phyloP scores from a whole-genome alignment of 768 basidiomycete genomes.

The Lentinula sp. region DNA sequence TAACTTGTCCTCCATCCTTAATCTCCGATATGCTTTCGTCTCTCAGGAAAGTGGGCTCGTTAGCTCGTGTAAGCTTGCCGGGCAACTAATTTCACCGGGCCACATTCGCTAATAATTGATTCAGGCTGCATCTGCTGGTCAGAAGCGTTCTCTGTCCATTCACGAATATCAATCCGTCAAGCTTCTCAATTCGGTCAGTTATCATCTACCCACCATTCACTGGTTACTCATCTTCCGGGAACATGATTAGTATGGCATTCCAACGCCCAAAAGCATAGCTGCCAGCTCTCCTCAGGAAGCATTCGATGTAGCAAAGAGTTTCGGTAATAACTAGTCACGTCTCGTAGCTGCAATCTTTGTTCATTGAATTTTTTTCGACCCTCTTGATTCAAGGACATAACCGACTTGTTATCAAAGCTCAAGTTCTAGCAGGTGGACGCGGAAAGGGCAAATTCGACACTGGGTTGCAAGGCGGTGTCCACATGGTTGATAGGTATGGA shows the following conservation, averaged over 20 bases:
- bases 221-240: background rate
- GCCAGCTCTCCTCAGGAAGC: slow-evolving; percentile 91
- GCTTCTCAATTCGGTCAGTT: slow-evolving; percentile 82
- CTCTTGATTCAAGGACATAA: slow-evolving; percentile 46
- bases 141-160: slow-evolving; percentile 90
- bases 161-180: slow-evolving; percentile 98
- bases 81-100: background rate
- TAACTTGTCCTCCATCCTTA: slow-evolving; percentile 6
- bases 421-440: slow-evolving; percentile 96
- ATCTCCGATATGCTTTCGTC: slow-evolving; percentile 56
- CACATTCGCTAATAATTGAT: slow-evolving; percentile 6
- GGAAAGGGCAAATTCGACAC: slow-evolving; percentile 97
- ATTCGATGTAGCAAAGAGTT: slow-evolving; percentile 80
- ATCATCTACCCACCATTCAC: background rate
- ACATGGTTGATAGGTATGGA: slow-evolving; percentile 78
- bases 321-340: slow-evolving; percentile 50
- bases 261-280: slow-evolving; percentile 85
- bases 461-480: slow-evolving; percentile 96
- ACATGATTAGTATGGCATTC: slow-evolving; percentile 75
- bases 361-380: slow-evolving; percentile 7
- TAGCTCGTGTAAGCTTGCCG: slow-evolving; percentile 50
- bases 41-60: slow-evolving; percentile 55
- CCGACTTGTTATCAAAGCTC: slow-evolving; percentile 94
- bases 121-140: slow-evolving; percentile 68
- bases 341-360: slow-evolving; percentile 1